Evolutionary conservation across 2,329 filamentous ascomycete genomes (phyloP).

Genomic region (Zymoseptoria passerinii): DNA sequence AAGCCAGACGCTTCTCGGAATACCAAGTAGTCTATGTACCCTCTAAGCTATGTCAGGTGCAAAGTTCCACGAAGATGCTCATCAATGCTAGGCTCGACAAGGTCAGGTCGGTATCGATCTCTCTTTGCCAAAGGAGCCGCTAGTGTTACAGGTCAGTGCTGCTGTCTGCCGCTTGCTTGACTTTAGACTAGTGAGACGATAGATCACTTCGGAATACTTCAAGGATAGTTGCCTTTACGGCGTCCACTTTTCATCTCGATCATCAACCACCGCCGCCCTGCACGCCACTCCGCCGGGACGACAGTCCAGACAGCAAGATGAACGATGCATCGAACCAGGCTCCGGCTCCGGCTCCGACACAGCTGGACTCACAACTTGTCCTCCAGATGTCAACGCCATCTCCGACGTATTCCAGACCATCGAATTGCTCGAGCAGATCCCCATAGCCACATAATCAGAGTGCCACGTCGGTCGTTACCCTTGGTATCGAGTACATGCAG

Average conservation of each 20-base stretch:
- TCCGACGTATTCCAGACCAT: too few relatives aligned
- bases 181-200: not conserved
- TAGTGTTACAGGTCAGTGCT: not conserved
- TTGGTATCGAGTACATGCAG: too few relatives aligned
- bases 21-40: too few relatives aligned
- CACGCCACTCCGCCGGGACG: not conserved
- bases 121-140: not conserved
- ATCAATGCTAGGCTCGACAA: not conserved
- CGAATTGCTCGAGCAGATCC: too few relatives aligned
- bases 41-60: not conserved
- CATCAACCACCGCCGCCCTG: not conserved
- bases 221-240: not conserved
- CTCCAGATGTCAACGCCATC: too few relatives aligned
- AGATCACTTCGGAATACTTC: not conserved
- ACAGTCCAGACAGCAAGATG: too few relatives aligned
- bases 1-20: not conserved
- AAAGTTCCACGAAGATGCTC: not conserved
- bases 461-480: too few relatives aligned
- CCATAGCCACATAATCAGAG: too few relatives aligned
- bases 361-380: too few relatives aligned
- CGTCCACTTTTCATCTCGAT: not conserved
- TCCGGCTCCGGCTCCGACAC: too few relatives aligned
- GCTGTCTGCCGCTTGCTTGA: not conserved
- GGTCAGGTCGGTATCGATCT: not conserved
- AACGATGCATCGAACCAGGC: too few relatives aligned